These are phyloP conservation scores for Rosa lucieae DNA, from an alignment of 306 rosid genomes.

Conservation along the genomic window DNA sequence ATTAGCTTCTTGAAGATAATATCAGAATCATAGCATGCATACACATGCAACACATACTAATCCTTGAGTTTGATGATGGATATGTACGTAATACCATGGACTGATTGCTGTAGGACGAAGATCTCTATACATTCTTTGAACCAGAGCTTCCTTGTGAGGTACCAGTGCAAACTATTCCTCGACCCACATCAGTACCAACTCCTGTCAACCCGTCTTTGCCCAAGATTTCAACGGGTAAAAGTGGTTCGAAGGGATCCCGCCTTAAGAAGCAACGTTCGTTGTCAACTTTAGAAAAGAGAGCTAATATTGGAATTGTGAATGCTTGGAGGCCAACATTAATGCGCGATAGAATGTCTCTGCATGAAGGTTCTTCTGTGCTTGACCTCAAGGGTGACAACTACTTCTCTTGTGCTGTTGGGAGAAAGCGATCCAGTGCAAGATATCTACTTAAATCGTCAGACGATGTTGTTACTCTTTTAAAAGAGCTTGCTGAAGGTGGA, in stretches of 20 bases:
- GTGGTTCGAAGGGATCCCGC: conserved; percentile 39
- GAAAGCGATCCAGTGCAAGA: conserved; percentile 76
- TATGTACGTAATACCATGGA: conserved; percentile 12
- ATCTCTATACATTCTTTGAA: conserved; percentile 80
- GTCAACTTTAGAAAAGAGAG: conserved; percentile 59
- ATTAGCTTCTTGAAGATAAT: not conserved
- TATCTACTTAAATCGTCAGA: conserved; percentile 70
- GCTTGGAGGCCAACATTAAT: conserved; percentile 41
- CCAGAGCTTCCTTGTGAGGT: conserved; percentile 80
- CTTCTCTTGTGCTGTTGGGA: conserved; percentile 81
- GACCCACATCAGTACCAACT: conserved; percentile 34
- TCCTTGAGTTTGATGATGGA: conserved; percentile 6
- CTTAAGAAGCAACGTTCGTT: conserved; percentile 75
- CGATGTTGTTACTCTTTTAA: conserved; percentile 62
- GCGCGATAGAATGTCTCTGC: conserved; percentile 45
- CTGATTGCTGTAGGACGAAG: conserved; percentile 69
- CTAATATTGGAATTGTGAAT: conserved; percentile 26
- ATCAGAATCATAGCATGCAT: not conserved
- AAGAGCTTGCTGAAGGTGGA: conserved; percentile 50
- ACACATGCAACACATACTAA: not conserved
- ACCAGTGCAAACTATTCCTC: conserved; percentile 38
- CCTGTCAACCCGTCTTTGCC: conserved; percentile 41
- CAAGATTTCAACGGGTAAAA: conserved; percentile 42
- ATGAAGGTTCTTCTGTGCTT: conserved; percentile 85
- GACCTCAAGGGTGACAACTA: conserved; percentile 87